Conservation (phyloP, 2,329 filamentous ascomycete genomes). For the Ophiocordyceps polyrhachis-furcata region DNA sequence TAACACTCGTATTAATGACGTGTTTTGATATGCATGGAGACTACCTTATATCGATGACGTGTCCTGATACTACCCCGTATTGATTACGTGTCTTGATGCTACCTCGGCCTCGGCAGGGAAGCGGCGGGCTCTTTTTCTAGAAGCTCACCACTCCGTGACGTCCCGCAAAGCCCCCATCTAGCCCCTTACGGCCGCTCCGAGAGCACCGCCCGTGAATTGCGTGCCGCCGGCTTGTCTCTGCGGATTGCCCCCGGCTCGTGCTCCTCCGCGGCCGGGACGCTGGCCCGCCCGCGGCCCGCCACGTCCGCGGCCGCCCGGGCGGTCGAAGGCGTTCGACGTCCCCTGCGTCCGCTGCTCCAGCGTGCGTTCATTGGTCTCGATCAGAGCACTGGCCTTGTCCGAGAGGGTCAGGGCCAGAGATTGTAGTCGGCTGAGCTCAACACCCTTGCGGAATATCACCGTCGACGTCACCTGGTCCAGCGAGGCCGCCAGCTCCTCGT, state of each 20-base stretch:
- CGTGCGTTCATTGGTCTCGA: conserved; percentile 94
- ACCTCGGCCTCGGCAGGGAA: no score
- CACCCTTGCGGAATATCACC: conserved; percentile 98
- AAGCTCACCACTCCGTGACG: no score
- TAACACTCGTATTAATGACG: no score
- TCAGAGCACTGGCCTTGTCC: conserved; percentile 89
- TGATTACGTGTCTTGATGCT: background rate
- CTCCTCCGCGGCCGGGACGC: conserved; percentile 42
- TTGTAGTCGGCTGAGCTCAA: conserved; percentile 90
- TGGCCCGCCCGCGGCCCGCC: conserved; percentile 46
- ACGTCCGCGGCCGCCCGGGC: conserved; percentile 64
- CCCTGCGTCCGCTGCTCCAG: conserved; percentile 94
- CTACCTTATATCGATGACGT: background rate
- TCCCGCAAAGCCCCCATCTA: conserved; percentile 14
- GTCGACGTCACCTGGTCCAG: conserved; percentile 95
- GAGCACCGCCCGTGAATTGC: conserved; percentile 64
- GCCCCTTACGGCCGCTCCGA: conserved; percentile 49
- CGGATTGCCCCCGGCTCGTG: conserved; percentile 35
- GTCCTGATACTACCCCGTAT: background rate
- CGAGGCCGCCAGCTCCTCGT: conserved; percentile 90
- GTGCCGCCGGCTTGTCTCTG: conserved; percentile 54
- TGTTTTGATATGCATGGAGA: background rate
- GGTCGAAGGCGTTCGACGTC: conserved; percentile 85
- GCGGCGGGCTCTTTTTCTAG: no score
- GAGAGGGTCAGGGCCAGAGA: conserved; percentile 83